Evolutionary conservation across 2,329 filamentous ascomycete genomes (phyloP), one percentile per base, ranked within the genome.

Genomic region (Phaeosphaeria sp.): DNA sequence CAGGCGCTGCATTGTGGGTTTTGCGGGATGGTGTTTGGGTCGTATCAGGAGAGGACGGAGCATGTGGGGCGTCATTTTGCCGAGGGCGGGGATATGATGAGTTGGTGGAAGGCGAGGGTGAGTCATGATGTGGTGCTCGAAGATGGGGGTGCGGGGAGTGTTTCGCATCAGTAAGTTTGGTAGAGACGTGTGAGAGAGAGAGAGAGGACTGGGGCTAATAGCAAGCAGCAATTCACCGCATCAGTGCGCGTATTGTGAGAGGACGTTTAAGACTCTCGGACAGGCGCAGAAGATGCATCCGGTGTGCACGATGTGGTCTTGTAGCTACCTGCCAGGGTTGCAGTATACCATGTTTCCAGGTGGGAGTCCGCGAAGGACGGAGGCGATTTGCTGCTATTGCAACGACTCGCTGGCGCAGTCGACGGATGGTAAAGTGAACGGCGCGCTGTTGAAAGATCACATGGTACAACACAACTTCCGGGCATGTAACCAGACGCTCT

Each of bases 1-100:
- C 62, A 64, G 43, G 65, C 63, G n/a, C 60, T 74, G 13, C 61
- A 68, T 36, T 74, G 71, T 55, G 70, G 70, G 22, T 67, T 73
- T 45, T 73, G 70, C 45, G 69, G 70, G 2, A 15, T 49, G 15
- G 59, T 48, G 2, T 69, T 73, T 49, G 6, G 18, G 6, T 53
- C 63, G 1, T 73, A 71, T 55, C 50, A 54, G n/a, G 66, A 69
- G 15, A 63, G 71, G 8, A 71, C 65, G 5, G 59, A 65, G 18
- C 71, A 74, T 49, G 63, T 74, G 4, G 54, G 60, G n/a, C 30
- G 46, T 18, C 71, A 74, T 53, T 74, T 73, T 50, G 30, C 61
- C 49, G 55, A 57, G 13, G 71, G 70, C 24, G 13, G 59, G 11
- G 67, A 69, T 25, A 71, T 73, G 67, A 61, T 66, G 53, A 67